Conservation (phyloP, 441 rosid genomes). For the Bruguiera hainesii region DNA sequence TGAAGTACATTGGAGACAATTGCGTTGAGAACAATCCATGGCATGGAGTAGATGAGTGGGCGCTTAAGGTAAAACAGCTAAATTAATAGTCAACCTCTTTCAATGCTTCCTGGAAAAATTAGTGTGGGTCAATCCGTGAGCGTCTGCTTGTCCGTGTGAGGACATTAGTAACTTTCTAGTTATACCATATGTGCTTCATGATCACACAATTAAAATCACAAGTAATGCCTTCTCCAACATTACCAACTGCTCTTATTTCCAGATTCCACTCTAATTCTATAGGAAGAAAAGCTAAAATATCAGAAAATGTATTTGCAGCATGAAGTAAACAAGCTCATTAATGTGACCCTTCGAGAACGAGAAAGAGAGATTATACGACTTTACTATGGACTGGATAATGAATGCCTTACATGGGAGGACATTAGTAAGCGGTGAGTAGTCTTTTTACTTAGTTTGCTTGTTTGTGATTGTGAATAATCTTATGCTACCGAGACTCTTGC, state of each 20-base stretch:
- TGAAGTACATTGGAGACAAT: constrained; percentile 81
- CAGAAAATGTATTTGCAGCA: constrained; percentile 44
- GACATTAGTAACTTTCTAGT: too few species aligned
- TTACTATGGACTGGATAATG: constrained; percentile 74
- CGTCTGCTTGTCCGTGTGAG: too few species aligned
- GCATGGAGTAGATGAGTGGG: constrained; percentile 74
- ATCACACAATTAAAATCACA: too few species aligned
- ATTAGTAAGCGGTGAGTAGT: constrained; percentile 81
- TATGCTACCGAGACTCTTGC: too few species aligned
- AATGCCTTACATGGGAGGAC: constrained; percentile 96
- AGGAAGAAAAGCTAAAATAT: neutral
- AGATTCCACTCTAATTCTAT: neutral
- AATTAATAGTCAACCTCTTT: neutral
- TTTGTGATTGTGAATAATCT: neutral
- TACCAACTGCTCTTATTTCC: neutral
- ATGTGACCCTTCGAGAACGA: constrained; percentile 53
- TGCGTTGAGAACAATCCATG: constrained; percentile 74
- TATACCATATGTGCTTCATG: too few species aligned
- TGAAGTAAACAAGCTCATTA: constrained; percentile 78
- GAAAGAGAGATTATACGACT: constrained; percentile 85
- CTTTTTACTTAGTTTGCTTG: neutral
- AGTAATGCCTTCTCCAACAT: neutral
- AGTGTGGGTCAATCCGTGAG: too few species aligned
- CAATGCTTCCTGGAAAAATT: too few species aligned
- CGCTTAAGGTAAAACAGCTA: constrained; percentile 59